phyloP scores from a whole-genome alignment of 495 filamentous ascomycete species.

The Penicillium ochrochloron region DNA sequence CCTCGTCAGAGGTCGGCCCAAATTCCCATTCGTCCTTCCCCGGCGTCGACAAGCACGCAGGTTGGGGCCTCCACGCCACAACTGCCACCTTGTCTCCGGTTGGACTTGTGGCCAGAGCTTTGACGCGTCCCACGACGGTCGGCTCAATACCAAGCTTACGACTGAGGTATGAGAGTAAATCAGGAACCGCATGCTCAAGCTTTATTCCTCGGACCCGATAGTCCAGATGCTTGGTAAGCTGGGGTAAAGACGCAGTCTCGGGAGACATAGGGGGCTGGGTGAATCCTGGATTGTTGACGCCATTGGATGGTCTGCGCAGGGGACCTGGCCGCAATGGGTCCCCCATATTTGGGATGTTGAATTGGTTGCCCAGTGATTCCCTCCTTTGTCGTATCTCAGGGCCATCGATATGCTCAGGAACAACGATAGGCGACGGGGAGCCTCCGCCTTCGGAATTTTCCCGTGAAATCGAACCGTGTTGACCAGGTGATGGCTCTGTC shows the following conservation, averaged over 20 bases:
- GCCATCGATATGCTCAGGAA: not conserved
- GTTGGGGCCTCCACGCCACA: slow-evolving; percentile 7
- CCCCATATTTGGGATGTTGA: not conserved
- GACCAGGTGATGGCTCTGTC: not conserved
- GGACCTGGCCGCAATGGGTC: not conserved
- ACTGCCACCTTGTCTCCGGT: slow-evolving; percentile 10
- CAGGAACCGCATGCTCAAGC: not conserved
- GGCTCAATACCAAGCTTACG: slow-evolving; percentile 9
- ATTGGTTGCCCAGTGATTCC: not conserved
- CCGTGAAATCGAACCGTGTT: not conserved
- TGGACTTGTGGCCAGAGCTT: slow-evolving; percentile 4
- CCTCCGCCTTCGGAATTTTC: not conserved
- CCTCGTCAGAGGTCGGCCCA: slow-evolving; percentile 5
- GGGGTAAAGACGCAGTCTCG: not conserved
- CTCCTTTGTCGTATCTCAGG: not conserved
- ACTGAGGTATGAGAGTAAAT: not conserved
- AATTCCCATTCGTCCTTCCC: slow-evolving; percentile 9
- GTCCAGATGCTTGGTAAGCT: not conserved
- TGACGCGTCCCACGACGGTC: slow-evolving; percentile 4
- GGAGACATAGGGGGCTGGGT: not conserved
- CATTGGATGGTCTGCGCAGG: not conserved
- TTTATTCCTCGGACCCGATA: slow-evolving; percentile 7
- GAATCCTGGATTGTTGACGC: not conserved
- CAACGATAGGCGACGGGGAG: not conserved
- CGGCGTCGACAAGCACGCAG: slow-evolving; percentile 5